These are phyloP conservation scores for Thalassiosira livingstoniorum DNA, from an alignment of 352 stramenopile genomes.

Conservation along the genomic window DNA sequence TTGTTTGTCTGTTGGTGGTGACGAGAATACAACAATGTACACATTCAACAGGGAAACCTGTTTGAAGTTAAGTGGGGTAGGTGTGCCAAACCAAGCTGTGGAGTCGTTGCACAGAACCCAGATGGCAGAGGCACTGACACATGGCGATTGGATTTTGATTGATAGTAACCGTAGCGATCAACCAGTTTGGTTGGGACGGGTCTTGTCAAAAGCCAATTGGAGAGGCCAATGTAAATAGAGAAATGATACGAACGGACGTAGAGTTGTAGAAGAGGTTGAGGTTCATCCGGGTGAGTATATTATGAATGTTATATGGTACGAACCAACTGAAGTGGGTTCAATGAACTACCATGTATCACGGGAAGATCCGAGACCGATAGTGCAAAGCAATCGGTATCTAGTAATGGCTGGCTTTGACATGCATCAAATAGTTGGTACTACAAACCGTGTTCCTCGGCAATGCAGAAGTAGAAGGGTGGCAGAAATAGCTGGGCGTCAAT, in stretches of 20 bases:
- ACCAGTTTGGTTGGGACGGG: constrained; percentile 1
- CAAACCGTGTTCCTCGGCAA: constrained; percentile 4
- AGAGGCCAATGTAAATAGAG: background rate
- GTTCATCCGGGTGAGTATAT: background rate
- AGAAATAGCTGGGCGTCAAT: no score
- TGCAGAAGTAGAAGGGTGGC: background rate
- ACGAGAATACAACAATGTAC: background rate
- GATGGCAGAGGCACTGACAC: background rate
- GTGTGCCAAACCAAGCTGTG: background rate
- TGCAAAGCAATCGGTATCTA: constrained; percentile 11
- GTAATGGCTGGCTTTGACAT: constrained; percentile 10
- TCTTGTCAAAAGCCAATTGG: background rate
- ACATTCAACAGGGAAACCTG: background rate
- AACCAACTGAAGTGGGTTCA: background rate
- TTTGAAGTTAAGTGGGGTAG: background rate
- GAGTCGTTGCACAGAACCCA: background rate
- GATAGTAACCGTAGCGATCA: background rate
- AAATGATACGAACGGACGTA: constrained; percentile 3
- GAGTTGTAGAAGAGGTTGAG: background rate
- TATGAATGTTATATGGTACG: background rate
- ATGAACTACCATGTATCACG: background rate
- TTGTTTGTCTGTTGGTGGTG: constrained; percentile 1
- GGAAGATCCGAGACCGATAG: background rate
- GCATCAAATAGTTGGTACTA: constrained; percentile 14
- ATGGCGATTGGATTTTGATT: background rate